A percentile compares a stretch with the other conserved stretches of the same genome.
These are phyloP conservation scores for Bothriochloa decipiens DNA, from an alignment of 176 grass and related monocot species.

Conservation along the genomic window DNA sequence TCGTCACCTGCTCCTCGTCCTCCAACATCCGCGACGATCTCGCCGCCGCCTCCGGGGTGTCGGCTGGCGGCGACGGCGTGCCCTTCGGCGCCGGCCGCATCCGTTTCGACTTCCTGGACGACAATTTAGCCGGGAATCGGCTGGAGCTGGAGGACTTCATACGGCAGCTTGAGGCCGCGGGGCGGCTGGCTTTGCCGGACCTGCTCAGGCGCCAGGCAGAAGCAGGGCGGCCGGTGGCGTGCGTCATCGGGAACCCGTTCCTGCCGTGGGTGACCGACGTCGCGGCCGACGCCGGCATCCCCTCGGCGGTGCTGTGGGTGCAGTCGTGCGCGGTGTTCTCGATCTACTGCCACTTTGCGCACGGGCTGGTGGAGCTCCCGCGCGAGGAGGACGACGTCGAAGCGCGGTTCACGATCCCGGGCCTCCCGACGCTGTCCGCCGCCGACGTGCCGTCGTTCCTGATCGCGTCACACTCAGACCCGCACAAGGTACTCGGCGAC, in stretches of 20 bases:
- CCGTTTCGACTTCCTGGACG: constrained; percentile 7
- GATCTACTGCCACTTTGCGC: neutral
- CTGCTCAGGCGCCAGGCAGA: neutral
- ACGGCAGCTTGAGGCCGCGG: neutral
- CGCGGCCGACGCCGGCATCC: neutral
- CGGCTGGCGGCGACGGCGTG: neutral
- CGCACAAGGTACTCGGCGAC: neutral
- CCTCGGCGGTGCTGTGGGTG: constrained; percentile 3
- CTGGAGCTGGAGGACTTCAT: neutral
- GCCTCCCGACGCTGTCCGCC: neutral
- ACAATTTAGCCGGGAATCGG: neutral
- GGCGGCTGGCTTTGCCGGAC: neutral
- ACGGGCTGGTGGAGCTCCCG: neutral
- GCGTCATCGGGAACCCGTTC: constrained; percentile 11
- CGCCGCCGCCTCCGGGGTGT: constrained; percentile 6
- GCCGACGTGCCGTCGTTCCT: constrained; percentile 18
- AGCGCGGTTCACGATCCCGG: neutral
- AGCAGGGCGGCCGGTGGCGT: neutral
- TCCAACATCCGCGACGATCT: neutral
- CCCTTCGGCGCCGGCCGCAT: neutral
- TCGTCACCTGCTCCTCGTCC: constrained; percentile 18
- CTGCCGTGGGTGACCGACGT: constrained; percentile 3
- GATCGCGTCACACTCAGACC: neutral
- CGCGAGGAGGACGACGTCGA: neutral
- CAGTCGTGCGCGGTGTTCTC: constrained; percentile 14